Conservation (phyloP, 2,329 filamentous ascomycete species). For the Dothistroma septosporum region DNA sequence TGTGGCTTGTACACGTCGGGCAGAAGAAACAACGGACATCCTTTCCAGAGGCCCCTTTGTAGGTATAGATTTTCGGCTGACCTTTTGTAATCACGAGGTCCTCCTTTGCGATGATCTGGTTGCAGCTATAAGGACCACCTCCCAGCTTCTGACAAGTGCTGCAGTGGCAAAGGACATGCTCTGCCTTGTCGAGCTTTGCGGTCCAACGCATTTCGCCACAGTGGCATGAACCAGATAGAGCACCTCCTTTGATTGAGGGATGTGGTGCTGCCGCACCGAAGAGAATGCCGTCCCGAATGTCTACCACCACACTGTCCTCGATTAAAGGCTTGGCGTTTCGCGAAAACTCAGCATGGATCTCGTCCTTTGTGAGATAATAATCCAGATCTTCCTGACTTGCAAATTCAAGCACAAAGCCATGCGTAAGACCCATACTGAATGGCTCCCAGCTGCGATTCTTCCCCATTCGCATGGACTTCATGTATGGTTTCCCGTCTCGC, state of each 20-base stretch:
- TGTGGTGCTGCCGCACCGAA: slow-evolving; percentile 28
- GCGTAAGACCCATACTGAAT: slow-evolving; percentile 34
- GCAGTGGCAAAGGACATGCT: slow-evolving; percentile 38
- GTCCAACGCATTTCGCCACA: slow-evolving; percentile 31
- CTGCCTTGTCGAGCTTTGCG: slow-evolving; percentile 23
- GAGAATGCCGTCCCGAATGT: slow-evolving; percentile 34
- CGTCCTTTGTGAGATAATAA: slow-evolving; percentile 33
- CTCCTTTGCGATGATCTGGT: slow-evolving; percentile 34
- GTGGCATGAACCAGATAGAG: slow-evolving; percentile 32
- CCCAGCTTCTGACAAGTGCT: slow-evolving; percentile 36
- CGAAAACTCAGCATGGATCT: slow-evolving; percentile 33
- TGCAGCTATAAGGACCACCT: slow-evolving; percentile 37
- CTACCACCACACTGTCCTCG: slow-evolving; percentile 33
- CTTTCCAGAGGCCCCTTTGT: slow-evolving; percentile 35
- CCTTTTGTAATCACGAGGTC: slow-evolving; percentile 30
- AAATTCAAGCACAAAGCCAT: slow-evolving; percentile 37
- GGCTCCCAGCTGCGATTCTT: slow-evolving; percentile 36
- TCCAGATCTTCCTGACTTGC: slow-evolving; percentile 34
- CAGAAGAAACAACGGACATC: slow-evolving; percentile 39
- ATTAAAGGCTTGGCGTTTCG: slow-evolving; percentile 30
- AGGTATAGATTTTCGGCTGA: slow-evolving; percentile 31
- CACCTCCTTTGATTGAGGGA: slow-evolving; percentile 16
- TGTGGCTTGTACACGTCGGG: slow-evolving; percentile 37
- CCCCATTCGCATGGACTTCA: slow-evolving; percentile 33
- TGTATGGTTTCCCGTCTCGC: slow-evolving; percentile 31